A percentile compares a stretch with the other conserved stretches of the same genome.
Conservation (phyloP, 2,329 filamentous ascomycete genomes). For the Raffaelea deltoideospora region DNA sequence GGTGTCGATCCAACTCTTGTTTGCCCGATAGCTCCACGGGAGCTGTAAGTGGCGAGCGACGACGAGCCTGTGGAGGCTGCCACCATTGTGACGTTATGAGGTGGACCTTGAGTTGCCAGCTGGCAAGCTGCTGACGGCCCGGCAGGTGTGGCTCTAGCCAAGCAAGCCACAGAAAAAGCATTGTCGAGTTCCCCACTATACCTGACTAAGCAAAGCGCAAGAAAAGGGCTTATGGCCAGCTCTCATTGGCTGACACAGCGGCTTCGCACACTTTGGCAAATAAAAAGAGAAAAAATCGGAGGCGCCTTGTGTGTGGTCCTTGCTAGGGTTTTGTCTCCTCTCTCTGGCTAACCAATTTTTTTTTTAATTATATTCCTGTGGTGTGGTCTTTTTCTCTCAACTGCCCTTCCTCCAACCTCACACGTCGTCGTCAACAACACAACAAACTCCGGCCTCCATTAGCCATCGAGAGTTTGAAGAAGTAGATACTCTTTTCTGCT, state of each 20-base stretch:
- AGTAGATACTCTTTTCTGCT: neutral
- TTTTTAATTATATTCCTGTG: conserved; percentile 7
- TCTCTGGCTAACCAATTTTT: conserved; percentile 7
- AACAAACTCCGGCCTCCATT: conserved; percentile 5
- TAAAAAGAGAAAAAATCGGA: conserved; percentile 6
- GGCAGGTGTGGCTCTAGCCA: no score
- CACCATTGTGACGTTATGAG: conserved; percentile 9
- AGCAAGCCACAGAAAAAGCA: no score
- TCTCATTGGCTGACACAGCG: no score
- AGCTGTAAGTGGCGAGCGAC: conserved; percentile 2
- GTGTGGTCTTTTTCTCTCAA: conserved; percentile 4
- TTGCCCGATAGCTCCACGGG: no score
- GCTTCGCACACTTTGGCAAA: conserved; percentile 5
- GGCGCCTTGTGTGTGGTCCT: conserved; percentile 7
- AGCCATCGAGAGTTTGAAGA: conserved; percentile 3
- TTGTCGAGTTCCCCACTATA: no score
- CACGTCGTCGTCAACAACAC: neutral
- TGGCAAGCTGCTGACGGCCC: no score
- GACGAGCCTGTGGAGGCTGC: conserved; percentile 4
- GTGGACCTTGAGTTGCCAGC: no score
- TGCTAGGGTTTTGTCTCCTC: conserved; percentile 1
- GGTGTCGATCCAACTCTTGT: no score
- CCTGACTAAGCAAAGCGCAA: neutral
- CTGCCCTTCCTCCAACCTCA: neutral
- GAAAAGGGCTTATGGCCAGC: neutral